Conservation (phyloP, 2,329 filamentous ascomycete species). For the Microcera coccophila region DNA sequence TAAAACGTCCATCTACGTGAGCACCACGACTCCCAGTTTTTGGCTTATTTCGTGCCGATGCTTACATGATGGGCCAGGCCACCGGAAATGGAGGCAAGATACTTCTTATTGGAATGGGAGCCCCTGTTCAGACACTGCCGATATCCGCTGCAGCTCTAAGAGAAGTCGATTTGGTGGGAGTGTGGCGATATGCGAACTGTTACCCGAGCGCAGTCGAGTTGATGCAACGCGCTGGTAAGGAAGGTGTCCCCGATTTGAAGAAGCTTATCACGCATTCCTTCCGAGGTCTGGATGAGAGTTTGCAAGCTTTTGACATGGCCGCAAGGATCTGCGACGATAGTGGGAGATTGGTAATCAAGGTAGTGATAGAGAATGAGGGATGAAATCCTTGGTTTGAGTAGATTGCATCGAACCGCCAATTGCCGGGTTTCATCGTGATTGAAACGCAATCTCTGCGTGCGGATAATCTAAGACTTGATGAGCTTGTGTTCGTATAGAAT, state of each 20-base stretch:
- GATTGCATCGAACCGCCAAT: too few relatives aligned
- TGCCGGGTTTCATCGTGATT: too few relatives aligned
- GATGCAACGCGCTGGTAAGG: constrained; percentile 36
- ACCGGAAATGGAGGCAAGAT: constrained; percentile 66
- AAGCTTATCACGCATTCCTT: constrained; percentile 70
- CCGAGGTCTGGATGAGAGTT: constrained; percentile 57
- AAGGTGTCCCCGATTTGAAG: constrained; percentile 58
- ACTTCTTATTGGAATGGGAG: constrained; percentile 70
- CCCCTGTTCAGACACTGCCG: constrained; percentile 64
- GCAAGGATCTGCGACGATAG: constrained; percentile 65
- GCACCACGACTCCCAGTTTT: constrained; percentile 29
- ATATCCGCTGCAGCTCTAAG: constrained; percentile 64
- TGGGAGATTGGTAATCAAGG: constrained; percentile 70
- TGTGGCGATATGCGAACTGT: constrained; percentile 72
- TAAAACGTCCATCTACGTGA: constrained; percentile 67
- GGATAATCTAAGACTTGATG: too few relatives aligned
- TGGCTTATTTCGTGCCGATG: background rate
- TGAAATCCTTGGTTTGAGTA: too few relatives aligned
- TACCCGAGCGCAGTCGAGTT: constrained; percentile 56
- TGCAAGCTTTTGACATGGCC: constrained; percentile 70
- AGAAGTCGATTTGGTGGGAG: constrained; percentile 67
- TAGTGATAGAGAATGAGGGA: constrained; percentile 64
- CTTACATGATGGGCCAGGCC: constrained; percentile 45
- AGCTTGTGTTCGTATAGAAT: too few relatives aligned
- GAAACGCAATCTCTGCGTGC: too few relatives aligned